Conservation (phyloP, 352 stramenopile species). For the Globisporangium irregulare region DNA sequence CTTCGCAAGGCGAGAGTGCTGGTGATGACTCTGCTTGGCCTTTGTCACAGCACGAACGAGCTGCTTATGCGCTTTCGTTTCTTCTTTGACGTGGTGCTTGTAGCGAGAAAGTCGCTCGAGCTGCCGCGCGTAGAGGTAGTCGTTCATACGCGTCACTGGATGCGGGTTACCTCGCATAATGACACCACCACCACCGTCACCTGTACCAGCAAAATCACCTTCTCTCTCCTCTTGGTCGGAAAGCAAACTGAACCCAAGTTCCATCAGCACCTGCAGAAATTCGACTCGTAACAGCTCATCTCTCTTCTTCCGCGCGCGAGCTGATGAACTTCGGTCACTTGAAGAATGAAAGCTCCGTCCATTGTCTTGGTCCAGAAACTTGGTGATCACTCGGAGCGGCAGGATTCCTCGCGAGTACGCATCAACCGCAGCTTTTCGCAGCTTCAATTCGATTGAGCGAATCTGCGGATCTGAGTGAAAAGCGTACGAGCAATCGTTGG, state of each 20-base stretch:
- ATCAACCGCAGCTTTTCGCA: constrained; percentile 67
- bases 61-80: constrained; percentile 50
- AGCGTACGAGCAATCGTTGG: constrained; percentile 71
- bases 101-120: constrained; percentile 71
- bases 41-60: constrained; percentile 52
- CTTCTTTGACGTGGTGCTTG: constrained; percentile 48
- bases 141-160: constrained; percentile 47
- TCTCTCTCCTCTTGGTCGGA: constrained; percentile 34
- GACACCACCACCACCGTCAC: constrained; percentile 5
- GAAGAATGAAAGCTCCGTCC: constrained; percentile 5
- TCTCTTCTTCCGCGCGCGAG: constrained; percentile 13
- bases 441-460: constrained; percentile 82
- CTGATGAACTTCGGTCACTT: constrained; percentile 1
- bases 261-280: constrained; percentile 92
- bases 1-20: constrained; percentile 16
- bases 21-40: constrained; percentile 24
- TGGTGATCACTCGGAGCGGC: constrained; percentile 64
- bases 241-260: constrained; percentile 87
- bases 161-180: constrained; percentile 5
- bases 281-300: constrained; percentile 77
- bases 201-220: constrained; percentile 9
- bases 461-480: constrained; percentile 81
- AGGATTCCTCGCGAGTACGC: constrained; percentile 68
- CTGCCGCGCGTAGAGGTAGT: constrained; percentile 79
- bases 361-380: constrained; percentile 58